Evolutionary conservation across 2,329 filamentous ascomycete species (phyloP).

Genomic region (Ramularia endophylla): DNA sequence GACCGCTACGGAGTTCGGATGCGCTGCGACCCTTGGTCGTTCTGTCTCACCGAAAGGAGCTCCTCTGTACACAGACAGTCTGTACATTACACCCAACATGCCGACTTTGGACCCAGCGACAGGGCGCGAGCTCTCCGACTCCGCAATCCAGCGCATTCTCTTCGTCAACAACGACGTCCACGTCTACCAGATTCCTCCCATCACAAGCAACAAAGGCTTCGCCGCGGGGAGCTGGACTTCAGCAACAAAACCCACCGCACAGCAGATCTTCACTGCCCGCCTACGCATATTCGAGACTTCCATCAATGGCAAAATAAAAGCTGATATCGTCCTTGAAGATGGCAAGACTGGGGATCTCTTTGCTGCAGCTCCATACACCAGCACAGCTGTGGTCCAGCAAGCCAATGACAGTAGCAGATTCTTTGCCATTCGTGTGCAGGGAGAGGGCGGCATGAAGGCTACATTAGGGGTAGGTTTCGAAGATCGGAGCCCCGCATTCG

Average conservation of each 20-base stretch:
- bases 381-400: constrained; percentile 62
- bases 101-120: constrained; percentile 65
- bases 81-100: constrained; percentile 39
- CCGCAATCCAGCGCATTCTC: constrained; percentile 79
- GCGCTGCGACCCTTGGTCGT: too few species aligned
- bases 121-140: constrained; percentile 51
- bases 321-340: constrained; percentile 74
- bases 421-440: constrained; percentile 76
- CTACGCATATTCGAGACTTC: constrained; percentile 49
- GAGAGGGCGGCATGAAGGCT: constrained; percentile 68
- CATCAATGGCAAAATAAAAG: constrained; percentile 18
- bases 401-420: constrained; percentile 75
- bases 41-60: too few species aligned
- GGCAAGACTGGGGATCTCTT: constrained; percentile 67
- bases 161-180: constrained; percentile 70
- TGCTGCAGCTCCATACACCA: constrained; percentile 73
- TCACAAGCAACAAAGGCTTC: constrained; percentile 68
- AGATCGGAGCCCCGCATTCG: constrained; percentile 78
- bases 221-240: constrained; percentile 69
- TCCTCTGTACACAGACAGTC: not conserved
- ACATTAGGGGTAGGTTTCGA: constrained; percentile 81
- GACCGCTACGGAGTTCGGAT: too few species aligned
- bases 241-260: constrained; percentile 54
- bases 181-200: constrained; percentile 81
- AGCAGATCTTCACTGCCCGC: constrained; percentile 80